phyloP scores from a whole-genome alignment of 257 asterid species.

The Solanum verrucosum region DNA sequence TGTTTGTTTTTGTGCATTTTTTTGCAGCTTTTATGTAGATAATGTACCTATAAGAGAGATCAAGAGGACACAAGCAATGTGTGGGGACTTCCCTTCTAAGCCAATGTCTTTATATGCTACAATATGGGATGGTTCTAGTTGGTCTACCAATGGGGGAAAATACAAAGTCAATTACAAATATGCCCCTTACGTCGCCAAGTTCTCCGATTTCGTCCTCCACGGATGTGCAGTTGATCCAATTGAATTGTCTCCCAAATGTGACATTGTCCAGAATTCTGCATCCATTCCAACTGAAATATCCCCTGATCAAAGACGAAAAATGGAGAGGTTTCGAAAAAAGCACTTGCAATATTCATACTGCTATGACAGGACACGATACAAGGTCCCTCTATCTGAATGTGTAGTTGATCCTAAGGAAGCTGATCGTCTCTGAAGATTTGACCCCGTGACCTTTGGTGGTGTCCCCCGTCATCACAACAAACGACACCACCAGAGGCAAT shows the following conservation, averaged over 20 bases:
- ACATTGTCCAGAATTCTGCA: constrained; percentile 1
- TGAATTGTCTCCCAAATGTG: constrained; percentile 34
- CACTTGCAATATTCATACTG: constrained; percentile 71
- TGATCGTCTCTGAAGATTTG: constrained; percentile 37
- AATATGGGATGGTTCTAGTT: constrained; percentile 86
- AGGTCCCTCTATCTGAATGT: constrained; percentile 47
- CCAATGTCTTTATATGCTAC: constrained; percentile 81
- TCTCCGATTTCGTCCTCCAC: constrained; percentile 62
- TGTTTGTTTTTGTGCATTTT: constrained; percentile 2
- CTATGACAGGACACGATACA: constrained; percentile 58
- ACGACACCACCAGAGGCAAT: constrained; percentile 33
- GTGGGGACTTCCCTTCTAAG: constrained; percentile 82
- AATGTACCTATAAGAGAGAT: constrained; percentile 71
- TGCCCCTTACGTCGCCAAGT: constrained; percentile 62
- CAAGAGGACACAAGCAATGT: constrained; percentile 52
- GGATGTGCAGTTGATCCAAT: constrained; percentile 66
- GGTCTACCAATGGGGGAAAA: constrained; percentile 87
- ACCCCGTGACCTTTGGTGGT: constrained; percentile 63
- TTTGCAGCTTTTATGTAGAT: constrained; percentile 69
- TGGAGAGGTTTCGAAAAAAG: constrained; percentile 48
- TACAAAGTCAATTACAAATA: constrained; percentile 62
- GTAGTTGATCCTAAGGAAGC: constrained; percentile 44
- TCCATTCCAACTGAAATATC: constrained; percentile 26
- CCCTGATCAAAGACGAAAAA: constrained; percentile 23
- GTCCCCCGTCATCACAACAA: constrained; percentile 30